Base-by-base conservation (phyloP, 129 eudicot species). In the Pulicaria dysenterica region DNA sequence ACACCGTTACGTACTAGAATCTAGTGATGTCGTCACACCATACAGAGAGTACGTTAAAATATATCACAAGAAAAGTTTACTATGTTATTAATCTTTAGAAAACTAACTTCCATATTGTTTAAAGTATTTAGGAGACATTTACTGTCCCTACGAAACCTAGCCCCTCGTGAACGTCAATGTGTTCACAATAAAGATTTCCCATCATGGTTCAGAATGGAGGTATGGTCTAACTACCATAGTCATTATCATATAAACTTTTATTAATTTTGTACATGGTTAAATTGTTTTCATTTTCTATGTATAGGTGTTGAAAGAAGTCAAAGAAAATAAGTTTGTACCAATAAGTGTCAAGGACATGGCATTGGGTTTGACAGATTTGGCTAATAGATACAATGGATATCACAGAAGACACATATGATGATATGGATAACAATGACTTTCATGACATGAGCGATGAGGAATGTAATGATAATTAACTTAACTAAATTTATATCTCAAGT, bases 351-450 rank as follows among this genome's bases (percentile, higher is more conserved):
- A 41, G 53, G 70, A 42, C 38, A 39, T 64, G 70, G 51, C 54
- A 39, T 6, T 64, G 54, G 70, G 70, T 42, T 13, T 64, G 53
- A 43, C 39, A 14, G 43, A 41, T 64, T 7, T 64, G 53, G 70
- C 70, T 42, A 64, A 43, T 6, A 64, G 40, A 64, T 64, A 64
- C 8, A 64, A 41, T 64, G 70, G 70, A 40, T 64, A 64, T n/a
- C n/a, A 42, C 2, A 4, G 46, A 42, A 4, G 46, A 42, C 46
- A 42, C 46, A 42, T 42, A 1, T 7, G 46, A 42, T 24, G 46
- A 42, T 42, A 42, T 42, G 46, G 46, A 5, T n/a, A n/a, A n/a
- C n/a, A n/a, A n/a, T 42, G 46, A 42, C 8, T 42, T 42, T 42
- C 46, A 0, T 42, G 8, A 42, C 3, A 4, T 2, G 7, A 42